Percentiles rank a stretch among this genome's conserved stretches.
phyloP scores from a whole-genome alignment of 177 flowering plant genomes.

The Vitis hybrid region DNA sequence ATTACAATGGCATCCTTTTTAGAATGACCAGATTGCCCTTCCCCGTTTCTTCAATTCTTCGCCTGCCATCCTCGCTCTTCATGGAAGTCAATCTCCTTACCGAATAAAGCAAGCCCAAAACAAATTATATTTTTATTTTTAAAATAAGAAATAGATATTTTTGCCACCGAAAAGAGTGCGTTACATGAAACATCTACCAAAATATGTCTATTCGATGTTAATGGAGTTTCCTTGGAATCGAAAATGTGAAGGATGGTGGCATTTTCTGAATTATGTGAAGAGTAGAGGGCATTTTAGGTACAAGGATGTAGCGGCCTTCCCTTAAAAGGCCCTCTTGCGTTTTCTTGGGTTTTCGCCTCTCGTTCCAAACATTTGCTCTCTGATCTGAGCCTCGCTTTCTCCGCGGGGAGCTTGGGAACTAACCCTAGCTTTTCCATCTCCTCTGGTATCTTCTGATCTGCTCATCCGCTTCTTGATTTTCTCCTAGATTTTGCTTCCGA shows the following conservation, averaged over 20 bases:
- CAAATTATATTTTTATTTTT: no score
- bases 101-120: no score
- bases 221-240: no score
- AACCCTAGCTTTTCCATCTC: neutral
- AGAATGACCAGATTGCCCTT: no score
- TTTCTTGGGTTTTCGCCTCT: neutral
- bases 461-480: neutral
- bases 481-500: neutral
- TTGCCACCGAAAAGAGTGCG: no score
- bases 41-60: no score
- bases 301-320: neutral
- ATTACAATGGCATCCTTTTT: neutral
- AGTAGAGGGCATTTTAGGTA: neutral
- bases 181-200: no score
- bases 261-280: slow-evolving; percentile 1
- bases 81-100: neutral
- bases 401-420: slow-evolving; percentile 3
- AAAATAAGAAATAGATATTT: no score
- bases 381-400: neutral
- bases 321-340: neutral
- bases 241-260: neutral
- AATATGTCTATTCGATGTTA: no score
- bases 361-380: neutral
- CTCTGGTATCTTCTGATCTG: slow-evolving; percentile 3
- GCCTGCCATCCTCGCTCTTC: neutral